Evolutionary conservation across 495 filamentous ascomycete species (phyloP).

Genomic region (Aspergillus olivimuriae): DNA sequence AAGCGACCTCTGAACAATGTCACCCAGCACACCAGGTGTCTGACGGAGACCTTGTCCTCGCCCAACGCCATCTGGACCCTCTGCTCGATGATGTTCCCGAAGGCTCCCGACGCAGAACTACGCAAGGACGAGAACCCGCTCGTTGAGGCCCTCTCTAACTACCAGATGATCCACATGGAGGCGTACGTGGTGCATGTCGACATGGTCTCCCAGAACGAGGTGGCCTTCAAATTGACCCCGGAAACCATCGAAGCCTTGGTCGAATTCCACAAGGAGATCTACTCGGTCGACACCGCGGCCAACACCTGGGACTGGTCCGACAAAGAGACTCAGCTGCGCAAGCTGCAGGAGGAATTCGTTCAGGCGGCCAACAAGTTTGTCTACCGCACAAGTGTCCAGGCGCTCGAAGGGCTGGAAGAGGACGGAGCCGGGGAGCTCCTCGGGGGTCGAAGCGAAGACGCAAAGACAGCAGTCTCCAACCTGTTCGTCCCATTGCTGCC

Average conservation of each 20-base stretch:
- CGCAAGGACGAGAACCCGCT: slow-evolving; percentile 80
- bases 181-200: slow-evolving; percentile 99
- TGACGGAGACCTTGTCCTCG: slow-evolving; percentile 93
- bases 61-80: slow-evolving; percentile 92
- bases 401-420: slow-evolving; percentile 93
- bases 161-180: slow-evolving; percentile 89
- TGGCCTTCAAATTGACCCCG: slow-evolving; percentile 96
- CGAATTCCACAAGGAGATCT: slow-evolving; percentile 96
- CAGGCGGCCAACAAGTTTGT: slow-evolving; percentile 98
- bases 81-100: slow-evolving; percentile 87
- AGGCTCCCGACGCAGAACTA: slow-evolving; percentile 83
- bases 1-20: slow-evolving; percentile 98
- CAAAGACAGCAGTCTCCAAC: slow-evolving; percentile 78
- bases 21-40: slow-evolving; percentile 90
- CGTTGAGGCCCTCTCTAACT: slow-evolving; percentile 87
- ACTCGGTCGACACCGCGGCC: slow-evolving; percentile 84
- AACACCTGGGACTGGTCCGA: slow-evolving; percentile 94
- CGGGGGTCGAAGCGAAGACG: slow-evolving; percentile 86
- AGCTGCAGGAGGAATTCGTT: slow-evolving; percentile 94
- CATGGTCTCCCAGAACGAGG: slow-evolving; percentile 96
- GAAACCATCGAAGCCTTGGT: slow-evolving; percentile 94
- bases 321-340: slow-evolving; percentile 94
- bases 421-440: slow-evolving; percentile 93
- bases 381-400: slow-evolving; percentile 81
- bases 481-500: slow-evolving; percentile 87